A percentile compares a stretch with the other conserved stretches of the same genome.
Conservation (phyloP, 1,284 basidiomycete genomes). For the Microbotryum violaceum region DNA sequence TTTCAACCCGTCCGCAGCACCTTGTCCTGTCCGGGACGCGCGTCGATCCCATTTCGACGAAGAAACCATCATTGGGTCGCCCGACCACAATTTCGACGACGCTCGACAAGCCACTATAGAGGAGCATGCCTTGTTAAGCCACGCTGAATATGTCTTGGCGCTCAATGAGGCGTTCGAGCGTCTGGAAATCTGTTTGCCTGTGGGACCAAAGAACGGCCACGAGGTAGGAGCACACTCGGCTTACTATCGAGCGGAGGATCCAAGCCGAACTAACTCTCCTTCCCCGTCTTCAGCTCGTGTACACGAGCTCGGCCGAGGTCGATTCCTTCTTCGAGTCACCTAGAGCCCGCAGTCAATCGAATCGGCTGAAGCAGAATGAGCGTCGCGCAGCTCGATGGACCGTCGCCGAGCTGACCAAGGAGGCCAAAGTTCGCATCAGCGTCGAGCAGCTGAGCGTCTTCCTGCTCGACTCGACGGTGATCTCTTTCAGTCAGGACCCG, state of each 20-base stretch:
- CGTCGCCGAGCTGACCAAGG: conserved; percentile 17
- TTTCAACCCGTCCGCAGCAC: neutral
- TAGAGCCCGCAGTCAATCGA: neutral
- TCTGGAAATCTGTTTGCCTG: no score
- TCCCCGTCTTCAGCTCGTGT: no score
- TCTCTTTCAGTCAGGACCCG: conserved; percentile 23
- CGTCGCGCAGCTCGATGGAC: conserved; percentile 15
- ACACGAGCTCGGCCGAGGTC: no score
- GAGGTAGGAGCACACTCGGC: no score
- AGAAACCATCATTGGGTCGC: conserved; percentile 7
- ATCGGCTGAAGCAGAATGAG: conserved; percentile 6
- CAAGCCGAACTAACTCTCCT: no score
- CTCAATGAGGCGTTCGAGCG: conserved; percentile 8
- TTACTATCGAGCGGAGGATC: no score
- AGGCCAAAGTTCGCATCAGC: conserved; percentile 25
- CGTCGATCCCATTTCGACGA: conserved; percentile 4
- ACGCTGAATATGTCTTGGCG: conserved; percentile 1
- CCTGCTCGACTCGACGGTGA: conserved; percentile 18
- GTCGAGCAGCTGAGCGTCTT: conserved; percentile 26
- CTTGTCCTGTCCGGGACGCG: neutral
- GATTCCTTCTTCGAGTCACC: no score
- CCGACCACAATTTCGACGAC: neutral
- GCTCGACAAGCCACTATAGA: neutral
- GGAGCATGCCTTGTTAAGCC: conserved; percentile 1
- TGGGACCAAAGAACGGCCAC: no score